Evolutionary conservation across 805 yeast genomes (phyloP), one percentile per base, ranked within the genome.

Genomic region (Pichia kluyveri): DNA sequence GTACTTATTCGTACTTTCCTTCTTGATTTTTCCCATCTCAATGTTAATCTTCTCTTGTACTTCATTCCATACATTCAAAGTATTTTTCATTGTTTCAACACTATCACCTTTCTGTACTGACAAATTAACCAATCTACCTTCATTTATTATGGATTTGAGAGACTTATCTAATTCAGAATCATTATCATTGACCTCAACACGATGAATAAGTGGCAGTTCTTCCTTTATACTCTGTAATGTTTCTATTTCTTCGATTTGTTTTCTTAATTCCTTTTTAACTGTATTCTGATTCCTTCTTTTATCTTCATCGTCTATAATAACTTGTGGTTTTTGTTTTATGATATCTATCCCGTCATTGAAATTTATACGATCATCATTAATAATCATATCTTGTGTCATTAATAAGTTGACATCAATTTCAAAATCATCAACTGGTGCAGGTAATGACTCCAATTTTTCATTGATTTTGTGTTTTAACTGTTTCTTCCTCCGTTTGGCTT

Each of bases 371-470:
- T 34, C 37, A 14, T 34, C 17, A 34, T 34, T 34, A 14, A 10
- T 34, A 1, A 15, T 14, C 37, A 34, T 34, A 34, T 34, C 37
- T 34, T 34, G 18, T 15, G 9, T 8, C 17, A 34, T 4, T 7
- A 34, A 14, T 14, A 18, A 12, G 6, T 34, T 34, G 9, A 48
- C 19, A 19, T 50, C 42, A 17, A 54, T 46, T 27, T 54, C 57
- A 49, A 47, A 53, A 44, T 55, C 49, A 42, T 55, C 53, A 12
- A 42, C 38, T 3, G 58, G 51, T 23, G 50, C 49, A 0, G 58
- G 56, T 14, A 55, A 34, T 8, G 18, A 19, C 9, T 31, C 28
- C 9, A 55, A 31, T 6, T 44, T 26, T 32, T 47, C 43, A 2
- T 41, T 30, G 9, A 55, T 12, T 19, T 40, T 42, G 9, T 38